Percentiles rank a stretch among this genome's conserved stretches.
These are phyloP conservation scores for Fraxinus paxiana DNA, from an alignment of 305 asterid genomes.

Conservation along the genomic window DNA sequence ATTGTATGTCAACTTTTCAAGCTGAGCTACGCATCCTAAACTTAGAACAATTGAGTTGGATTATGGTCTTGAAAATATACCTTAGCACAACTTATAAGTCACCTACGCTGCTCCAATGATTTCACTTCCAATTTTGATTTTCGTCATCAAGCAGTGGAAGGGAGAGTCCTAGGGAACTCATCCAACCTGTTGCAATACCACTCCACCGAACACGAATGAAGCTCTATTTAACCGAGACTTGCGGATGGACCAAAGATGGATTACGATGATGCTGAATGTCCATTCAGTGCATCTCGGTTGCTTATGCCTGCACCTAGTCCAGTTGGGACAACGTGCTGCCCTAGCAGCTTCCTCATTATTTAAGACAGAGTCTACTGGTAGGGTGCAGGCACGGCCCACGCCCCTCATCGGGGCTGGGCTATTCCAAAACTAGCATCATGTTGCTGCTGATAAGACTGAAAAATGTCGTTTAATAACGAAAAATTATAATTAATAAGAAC, in stretches of 20 bases:
- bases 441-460: slow-evolving; percentile 85
- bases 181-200: slow-evolving; percentile 32
- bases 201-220: slow-evolving; percentile 37
- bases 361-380: slow-evolving; percentile 34
- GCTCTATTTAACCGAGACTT: slow-evolving; percentile 47
- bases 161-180: slow-evolving; percentile 52
- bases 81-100: not conserved
- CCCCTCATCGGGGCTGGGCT: slow-evolving; percentile 99
- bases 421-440: slow-evolving; percentile 80
- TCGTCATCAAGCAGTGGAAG: slow-evolving; percentile 37
- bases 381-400: slow-evolving; percentile 98
- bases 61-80: not conserved
- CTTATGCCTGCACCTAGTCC: slow-evolving; percentile 92
- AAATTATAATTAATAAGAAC: not conserved
- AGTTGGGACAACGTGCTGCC: slow-evolving; percentile 47
- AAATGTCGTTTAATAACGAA: slow-evolving; percentile 1
- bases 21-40: not conserved
- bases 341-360: slow-evolving; percentile 39
- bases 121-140: slow-evolving; percentile 12
- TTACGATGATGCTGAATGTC: slow-evolving; percentile 24
- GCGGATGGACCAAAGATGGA: slow-evolving; percentile 28
- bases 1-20: not conserved
- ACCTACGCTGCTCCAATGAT: not conserved
- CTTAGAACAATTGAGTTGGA: not conserved
- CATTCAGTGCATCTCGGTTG: slow-evolving; percentile 57